Percentiles rank a stretch among this genome's conserved stretches.
Conservation (phyloP, 2,329 filamentous ascomycete species). For the Ilyonectria mors-panacis region DNA sequence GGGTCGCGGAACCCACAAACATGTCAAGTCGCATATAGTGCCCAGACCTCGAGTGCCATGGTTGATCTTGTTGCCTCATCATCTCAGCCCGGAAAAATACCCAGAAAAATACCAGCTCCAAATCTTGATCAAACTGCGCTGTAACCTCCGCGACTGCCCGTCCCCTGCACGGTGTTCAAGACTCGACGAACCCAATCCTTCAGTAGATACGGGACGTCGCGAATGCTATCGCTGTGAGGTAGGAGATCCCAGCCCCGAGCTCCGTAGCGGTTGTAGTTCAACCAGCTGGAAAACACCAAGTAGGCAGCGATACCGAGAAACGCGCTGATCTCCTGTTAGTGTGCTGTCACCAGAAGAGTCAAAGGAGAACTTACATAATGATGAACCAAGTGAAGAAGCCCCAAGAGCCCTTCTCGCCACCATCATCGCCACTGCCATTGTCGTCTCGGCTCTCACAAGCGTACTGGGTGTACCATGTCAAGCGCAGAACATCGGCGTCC, state of each 20-base stretch:
- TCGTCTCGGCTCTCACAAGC: constrained; percentile 77
- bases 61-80: constrained; percentile 11
- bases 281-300: constrained; percentile 97
- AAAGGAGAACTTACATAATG: constrained; percentile 79
- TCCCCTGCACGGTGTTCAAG: constrained; percentile 86
- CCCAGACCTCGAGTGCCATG: constrained; percentile 4
- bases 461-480: constrained; percentile 91
- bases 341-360: background rate
- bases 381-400: constrained; percentile 99
- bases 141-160: constrained; percentile 90
- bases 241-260: constrained; percentile 95
- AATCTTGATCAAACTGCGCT: constrained; percentile 80
- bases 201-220: constrained; percentile 91
- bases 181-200: constrained; percentile 89
- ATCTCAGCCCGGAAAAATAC: constrained; percentile 11
- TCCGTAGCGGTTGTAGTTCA: constrained; percentile 98
- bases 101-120: constrained; percentile 11
- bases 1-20: background rate
- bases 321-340: constrained; percentile 67
- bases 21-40: background rate
- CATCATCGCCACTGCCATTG: constrained; percentile 59
- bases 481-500: constrained; percentile 74
- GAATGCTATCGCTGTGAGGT: constrained; percentile 91
- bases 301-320: constrained; percentile 91
- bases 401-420: constrained; percentile 75